Evolutionary conservation across 805 yeast genomes (phyloP), one percentile per base, ranked within the genome.

Genomic region (Cephaloascus albidus): DNA sequence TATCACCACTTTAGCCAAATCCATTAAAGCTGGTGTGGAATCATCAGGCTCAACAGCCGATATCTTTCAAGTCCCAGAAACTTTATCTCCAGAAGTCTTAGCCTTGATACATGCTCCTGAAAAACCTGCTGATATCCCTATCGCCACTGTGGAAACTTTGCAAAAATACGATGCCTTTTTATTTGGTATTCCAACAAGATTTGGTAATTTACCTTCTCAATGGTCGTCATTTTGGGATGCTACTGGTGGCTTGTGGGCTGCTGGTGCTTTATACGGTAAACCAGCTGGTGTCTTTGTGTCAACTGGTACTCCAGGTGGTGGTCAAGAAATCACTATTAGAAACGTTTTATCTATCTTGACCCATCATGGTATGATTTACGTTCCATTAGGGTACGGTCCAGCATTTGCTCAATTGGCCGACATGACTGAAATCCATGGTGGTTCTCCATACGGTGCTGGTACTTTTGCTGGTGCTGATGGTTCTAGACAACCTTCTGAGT

Each of bases 381-480:
- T 86, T 43, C 95, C 95, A 45, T 70, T 85, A 50, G 95, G 95
- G 54, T 75, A 74, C 64, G 77, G 71, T 39, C 60, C 69, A 30
- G 70, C 68, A 33, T 76, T 78, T 55, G 70, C 74, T 37, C 72
- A 73, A 43, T 58, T 78, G 50, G 49, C 74, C 46, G 71, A 71
- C 58, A 53, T 81, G 42, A 70, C 68, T 17, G 89, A 81, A 63
- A 69, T 73, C 41, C 89, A 81, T 55, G 95, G 94, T 52, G 81
- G 83, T 51, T 76, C 89, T 40, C 75, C 95, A 39, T 86, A 87
- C 83, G 94, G 94, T 61, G 87, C 95, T 35, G 93, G 90, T 54
- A 66, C 85, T 42, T 69, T 72, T 48, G 86, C 95, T 28, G 90
- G 82, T 47, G 64, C 76, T 18, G 87, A 81, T 53, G 95, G 94